Base-by-base conservation (phyloP, 2,329 filamentous ascomycete species). In the Niveomyces coronatus region DNA sequence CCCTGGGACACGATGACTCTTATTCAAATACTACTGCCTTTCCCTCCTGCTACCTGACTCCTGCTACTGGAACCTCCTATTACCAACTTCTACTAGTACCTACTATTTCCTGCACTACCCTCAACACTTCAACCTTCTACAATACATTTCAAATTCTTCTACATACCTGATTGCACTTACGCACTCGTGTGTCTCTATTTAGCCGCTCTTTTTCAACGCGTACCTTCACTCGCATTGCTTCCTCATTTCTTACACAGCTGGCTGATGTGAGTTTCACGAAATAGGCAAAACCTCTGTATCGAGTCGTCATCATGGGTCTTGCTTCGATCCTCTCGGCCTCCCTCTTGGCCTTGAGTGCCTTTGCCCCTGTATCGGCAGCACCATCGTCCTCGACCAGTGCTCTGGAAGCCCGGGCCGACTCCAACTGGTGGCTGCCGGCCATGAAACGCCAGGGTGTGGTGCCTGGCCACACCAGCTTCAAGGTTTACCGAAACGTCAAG, bases 401-500 rank as follows among this genome's bases (percentile, higher is more conserved):
- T n/a, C 29, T 30, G 9, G 41, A 47, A 9, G 26, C 39, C 9
- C 49, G 53, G 16, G 51, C 55, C 14, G 47, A 52, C 23, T 68
- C 70, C 5, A 62, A 59, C 51, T 91, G 82, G 69, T 93, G 85
- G 85, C 58, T 91, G 40, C 68, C 74, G 24, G 66, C 67, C 45
- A 79, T 91, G 52, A 55, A 77, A 49, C 79, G 81, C 28, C 74
- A 85, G 49, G 86, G 85, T 41, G 60, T 63, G 2, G 70, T 79
- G 30, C 74, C 82, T 20, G 43, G 50, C 19, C 60, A 74, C 44
- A 54, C 55, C 22, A 60, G 61, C 52, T 91, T 85, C 69, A 71
- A 83, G 56, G 65, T 88, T 46, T 87, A 76, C 62, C 79, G 83
- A 49, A 86, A 86, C 49, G 82, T 88, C 33, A 76, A 74, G 60